Conservation (phyloP, 2,329 filamentous ascomycete species). For the Trichoderma atrobrunneum region DNA sequence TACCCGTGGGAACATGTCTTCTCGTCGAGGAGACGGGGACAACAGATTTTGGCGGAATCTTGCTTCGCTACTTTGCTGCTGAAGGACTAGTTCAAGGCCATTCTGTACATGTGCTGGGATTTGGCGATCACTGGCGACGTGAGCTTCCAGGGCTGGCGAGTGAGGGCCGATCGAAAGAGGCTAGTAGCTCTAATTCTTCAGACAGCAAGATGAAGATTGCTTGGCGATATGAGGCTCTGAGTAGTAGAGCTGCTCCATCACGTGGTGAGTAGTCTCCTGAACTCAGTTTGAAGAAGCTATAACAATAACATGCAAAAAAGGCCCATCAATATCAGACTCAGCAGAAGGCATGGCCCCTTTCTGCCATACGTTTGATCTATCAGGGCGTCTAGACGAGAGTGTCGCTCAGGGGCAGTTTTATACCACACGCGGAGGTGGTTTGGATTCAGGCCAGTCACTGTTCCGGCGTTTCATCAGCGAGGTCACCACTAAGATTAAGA, state of each 20-base stretch:
- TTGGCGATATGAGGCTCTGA: conserved; percentile 89
- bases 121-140: conserved; percentile 74
- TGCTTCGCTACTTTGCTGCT: conserved; percentile 86
- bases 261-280: conserved; percentile 6
- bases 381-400: conserved; percentile 56
- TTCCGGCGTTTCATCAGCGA: conserved; percentile 64
- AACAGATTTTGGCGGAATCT: conserved; percentile 84
- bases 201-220: conserved; percentile 96
- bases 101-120: conserved; percentile 78
- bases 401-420: conserved; percentile 50
- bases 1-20: conserved; percentile 76
- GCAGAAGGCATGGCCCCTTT: conserved; percentile 42
- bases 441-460: conserved; percentile 26
- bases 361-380: conserved; percentile 71
- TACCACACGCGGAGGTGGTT: conserved; percentile 46
- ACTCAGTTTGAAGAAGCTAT: background rate
- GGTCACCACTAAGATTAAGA: conserved; percentile 54
- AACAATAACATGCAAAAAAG: background rate
- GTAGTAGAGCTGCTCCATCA: conserved; percentile 43
- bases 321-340: conserved; percentile 20
- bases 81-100: conserved; percentile 93
- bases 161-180: conserved; percentile 38
- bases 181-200: conserved; percentile 38
- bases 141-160: conserved; percentile 73
- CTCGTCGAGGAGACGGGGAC: conserved; percentile 86